Percentiles rank a stretch among this genome's conserved stretches.
Conservation (phyloP, 495 filamentous ascomycete genomes). For the Letharia lupina region DNA sequence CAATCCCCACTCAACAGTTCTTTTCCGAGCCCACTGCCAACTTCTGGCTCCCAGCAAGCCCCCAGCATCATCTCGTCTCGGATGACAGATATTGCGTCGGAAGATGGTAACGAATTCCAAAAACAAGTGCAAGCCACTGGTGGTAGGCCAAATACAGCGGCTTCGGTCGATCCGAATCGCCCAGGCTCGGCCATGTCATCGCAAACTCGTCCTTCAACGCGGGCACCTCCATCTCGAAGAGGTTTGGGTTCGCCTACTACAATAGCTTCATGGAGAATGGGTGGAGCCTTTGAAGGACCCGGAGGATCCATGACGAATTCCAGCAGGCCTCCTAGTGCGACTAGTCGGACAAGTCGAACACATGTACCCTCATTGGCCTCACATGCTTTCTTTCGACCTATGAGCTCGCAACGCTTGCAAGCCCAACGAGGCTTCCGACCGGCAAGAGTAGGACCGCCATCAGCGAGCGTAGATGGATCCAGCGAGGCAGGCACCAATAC, state of each 20-base stretch:
- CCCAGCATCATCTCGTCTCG: slow-evolving; percentile 73
- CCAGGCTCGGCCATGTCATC: slow-evolving; percentile 35
- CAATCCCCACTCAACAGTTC: slow-evolving; percentile 21
- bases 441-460: slow-evolving; percentile 35
- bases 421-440: slow-evolving; percentile 67
- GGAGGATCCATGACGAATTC: slow-evolving; percentile 31
- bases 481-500: slow-evolving; percentile 37
- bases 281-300: slow-evolving; percentile 31
- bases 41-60: slow-evolving; percentile 27
- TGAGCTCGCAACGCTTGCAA: slow-evolving; percentile 93
- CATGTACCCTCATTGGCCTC: slow-evolving; percentile 87
- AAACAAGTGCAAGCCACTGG: slow-evolving; percentile 15
- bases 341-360: slow-evolving; percentile 68
- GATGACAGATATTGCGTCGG: slow-evolving; percentile 67
- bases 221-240: slow-evolving; percentile 39
- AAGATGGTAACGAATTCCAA: slow-evolving; percentile 38
- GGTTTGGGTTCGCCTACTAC: slow-evolving; percentile 32
- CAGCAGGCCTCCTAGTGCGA: slow-evolving; percentile 51
- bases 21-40: slow-evolving; percentile 27
- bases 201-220: slow-evolving; percentile 37
- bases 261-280: slow-evolving; percentile 27
- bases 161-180: slow-evolving; percentile 28
- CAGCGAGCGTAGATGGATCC: slow-evolving; percentile 36
- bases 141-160: slow-evolving; percentile 33
- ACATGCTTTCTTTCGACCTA: slow-evolving; percentile 87